Evolutionary conservation across 2,329 filamentous ascomycete species (phyloP), one percentile per base, ranked within the genome.

Genomic region (Clarireedia monteithiana): DNA sequence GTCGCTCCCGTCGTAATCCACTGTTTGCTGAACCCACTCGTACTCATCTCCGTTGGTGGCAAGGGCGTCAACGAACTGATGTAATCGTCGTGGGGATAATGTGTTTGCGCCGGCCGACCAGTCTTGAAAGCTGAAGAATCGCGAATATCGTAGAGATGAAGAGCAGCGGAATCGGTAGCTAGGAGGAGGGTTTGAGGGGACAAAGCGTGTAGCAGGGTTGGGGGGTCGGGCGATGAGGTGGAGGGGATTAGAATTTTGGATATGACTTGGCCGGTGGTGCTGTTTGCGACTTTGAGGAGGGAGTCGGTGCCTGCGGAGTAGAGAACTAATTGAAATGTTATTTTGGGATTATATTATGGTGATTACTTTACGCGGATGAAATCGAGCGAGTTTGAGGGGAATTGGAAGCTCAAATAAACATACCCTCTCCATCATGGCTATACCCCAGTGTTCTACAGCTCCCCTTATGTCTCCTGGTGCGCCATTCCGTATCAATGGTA

Each of bases 1-100:
- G 89, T 92, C 46, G 91, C 91, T 36, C 94, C 94, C 0, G 91
- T 96, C 39, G 88, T 94, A 52, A 96, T 81, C 88, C 91, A 99
- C 73, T 97, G 92, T 73, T 96, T 96, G 65, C 89, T 84, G 69
- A 89, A 92, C 5, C 91, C 91, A 17, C 87, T 92, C 0, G 90
- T 96, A 70, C 88, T 94, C 55, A 87, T 83, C 30, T 85, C 80
- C 2, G 87, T 86, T 0, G 91, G 81, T 0, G 91, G 91, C 0
- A 99, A 80, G 1, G 91, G 85, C 0, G 89, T 88, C 46, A 99
- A 78, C 50, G 89, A 91, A 34, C 91, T 94, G 54, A 99, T 83
- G 71, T 96, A 96, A 74, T 97, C 92, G 64, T 88, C 84, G 72
- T 99, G 94, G 0, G 92, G 92, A 60, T 84, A 84, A 68, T 92